Evolutionary conservation across 352 stramenopile genomes (phyloP).

Genomic region (Phytophthora gonapodyides): DNA sequence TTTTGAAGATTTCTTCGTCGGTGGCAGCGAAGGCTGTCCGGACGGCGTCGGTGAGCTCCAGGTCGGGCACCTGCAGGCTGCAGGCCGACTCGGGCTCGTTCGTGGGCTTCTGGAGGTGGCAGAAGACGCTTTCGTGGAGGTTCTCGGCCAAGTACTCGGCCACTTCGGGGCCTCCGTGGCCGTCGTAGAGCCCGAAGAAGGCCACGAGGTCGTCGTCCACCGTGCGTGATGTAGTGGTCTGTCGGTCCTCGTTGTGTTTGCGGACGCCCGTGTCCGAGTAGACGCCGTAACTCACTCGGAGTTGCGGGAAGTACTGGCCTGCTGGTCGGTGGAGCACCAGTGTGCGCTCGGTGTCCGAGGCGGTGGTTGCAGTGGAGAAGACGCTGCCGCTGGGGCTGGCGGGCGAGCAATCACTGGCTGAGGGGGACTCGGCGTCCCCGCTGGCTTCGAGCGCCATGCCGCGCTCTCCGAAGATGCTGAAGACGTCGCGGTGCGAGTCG

Average conservation of each 20-base stretch:
- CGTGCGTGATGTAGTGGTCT: constrained; percentile 50
- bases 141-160: constrained; percentile 67
- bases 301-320: constrained; percentile 56
- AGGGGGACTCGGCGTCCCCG: constrained; percentile 19
- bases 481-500: constrained; percentile 76
- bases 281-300: constrained; percentile 68
- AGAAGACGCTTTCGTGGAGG: constrained; percentile 65
- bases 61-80: constrained; percentile 21
- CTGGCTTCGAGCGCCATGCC: constrained; percentile 69
- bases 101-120: constrained; percentile 37
- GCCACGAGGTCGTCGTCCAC: constrained; percentile 65
- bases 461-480: constrained; percentile 84
- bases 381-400: constrained; percentile 62
- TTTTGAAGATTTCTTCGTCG: constrained; percentile 76
- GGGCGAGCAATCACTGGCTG: constrained; percentile 48
- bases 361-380: constrained; percentile 76
- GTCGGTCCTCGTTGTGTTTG: constrained; percentile 78
- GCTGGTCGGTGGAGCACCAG: constrained; percentile 49
- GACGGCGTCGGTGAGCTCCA: constrained; percentile 40
- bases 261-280: constrained; percentile 80
- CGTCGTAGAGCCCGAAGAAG: constrained; percentile 88
- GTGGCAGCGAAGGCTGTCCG: constrained; percentile 56
- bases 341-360: constrained; percentile 76
- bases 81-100: constrained; percentile 36
- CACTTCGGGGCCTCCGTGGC: constrained; percentile 73